These are phyloP conservation scores for Erucastrum elatum DNA, from an alignment of 345 rosid species.

Conservation along the genomic window DNA sequence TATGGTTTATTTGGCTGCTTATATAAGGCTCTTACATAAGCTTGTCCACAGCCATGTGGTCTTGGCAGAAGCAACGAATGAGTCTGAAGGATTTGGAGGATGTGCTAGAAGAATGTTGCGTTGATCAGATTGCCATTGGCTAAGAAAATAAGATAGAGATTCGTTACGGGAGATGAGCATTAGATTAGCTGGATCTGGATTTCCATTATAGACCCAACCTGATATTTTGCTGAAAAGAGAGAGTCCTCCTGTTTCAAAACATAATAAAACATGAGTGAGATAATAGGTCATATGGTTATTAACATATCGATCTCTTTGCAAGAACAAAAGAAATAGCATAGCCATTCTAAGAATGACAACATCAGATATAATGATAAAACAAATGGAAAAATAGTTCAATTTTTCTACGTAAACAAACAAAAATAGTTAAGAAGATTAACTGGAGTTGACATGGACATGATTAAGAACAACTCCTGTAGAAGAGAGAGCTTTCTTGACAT, in stretches of 20 bases:
- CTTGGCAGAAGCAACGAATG: background rate
- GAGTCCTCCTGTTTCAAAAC: background rate
- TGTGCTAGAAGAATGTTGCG: too few species aligned
- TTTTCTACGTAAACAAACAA: too few species aligned
- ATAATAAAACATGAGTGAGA: background rate
- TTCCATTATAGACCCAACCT: too few species aligned
- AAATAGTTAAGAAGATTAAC: background rate
- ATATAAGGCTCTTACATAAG: background rate
- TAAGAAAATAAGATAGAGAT: background rate
- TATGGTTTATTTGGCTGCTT: too few species aligned
- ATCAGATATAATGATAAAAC: too few species aligned
- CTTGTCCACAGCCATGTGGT: background rate
- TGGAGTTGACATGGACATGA: background rate
- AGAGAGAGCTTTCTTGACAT: background rate
- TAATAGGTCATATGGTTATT: too few species aligned
- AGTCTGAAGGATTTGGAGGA: too few species aligned
- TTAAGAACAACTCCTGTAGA: background rate
- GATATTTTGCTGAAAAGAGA: background rate
- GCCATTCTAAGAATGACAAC: too few species aligned
- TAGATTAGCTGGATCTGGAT: background rate
- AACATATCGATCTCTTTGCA: too few species aligned
- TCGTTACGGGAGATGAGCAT: background rate
- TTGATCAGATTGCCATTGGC: background rate
- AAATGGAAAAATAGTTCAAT: too few species aligned
- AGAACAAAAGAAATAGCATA: too few species aligned